phyloP scores from a whole-genome alignment of 2,329 filamentous ascomycete species.

The Hypoxylon sp. region DNA sequence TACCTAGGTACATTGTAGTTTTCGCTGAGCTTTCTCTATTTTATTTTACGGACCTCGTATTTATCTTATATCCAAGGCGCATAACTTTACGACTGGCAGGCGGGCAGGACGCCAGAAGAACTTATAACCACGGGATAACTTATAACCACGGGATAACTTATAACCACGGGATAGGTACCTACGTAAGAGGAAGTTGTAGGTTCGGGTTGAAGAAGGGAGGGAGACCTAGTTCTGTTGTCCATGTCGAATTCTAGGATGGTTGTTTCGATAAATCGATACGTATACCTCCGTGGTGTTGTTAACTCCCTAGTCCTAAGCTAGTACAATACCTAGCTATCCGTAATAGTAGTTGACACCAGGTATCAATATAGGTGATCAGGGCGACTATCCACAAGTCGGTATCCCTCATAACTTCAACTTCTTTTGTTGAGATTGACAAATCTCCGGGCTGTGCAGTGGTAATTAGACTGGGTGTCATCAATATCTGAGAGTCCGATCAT shows the following conservation, averaged over 20 bases:
- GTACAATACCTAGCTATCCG: no score
- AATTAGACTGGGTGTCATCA: conserved; percentile 21
- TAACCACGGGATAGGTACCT: no score
- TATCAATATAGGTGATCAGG: background rate
- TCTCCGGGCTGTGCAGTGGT: conserved; percentile 16
- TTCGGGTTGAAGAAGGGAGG: background rate
- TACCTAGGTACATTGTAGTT: no score
- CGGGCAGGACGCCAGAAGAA: no score
- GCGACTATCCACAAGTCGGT: background rate
- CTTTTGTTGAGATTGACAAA: conserved; percentile 22
- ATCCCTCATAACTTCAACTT: conserved; percentile 9
- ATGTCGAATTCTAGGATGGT: conserved; percentile 16
- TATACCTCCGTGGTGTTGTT: conserved; percentile 8
- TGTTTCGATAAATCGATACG: conserved; percentile 12
- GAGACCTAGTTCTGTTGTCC: conserved; percentile 8
- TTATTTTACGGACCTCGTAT: no score
- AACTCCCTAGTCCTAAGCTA: background rate
- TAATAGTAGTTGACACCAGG: background rate
- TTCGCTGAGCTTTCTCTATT: no score
- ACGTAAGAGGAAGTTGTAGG: conserved; percentile 13
- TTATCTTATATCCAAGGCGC: background rate
- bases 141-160: no score
- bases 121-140: no score
- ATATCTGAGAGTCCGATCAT: conserved; percentile 24
- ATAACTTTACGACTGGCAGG: no score